Evolutionary conservation across 2,329 filamentous ascomycete species (phyloP).

Genomic region (Aspergillus neotritici): DNA sequence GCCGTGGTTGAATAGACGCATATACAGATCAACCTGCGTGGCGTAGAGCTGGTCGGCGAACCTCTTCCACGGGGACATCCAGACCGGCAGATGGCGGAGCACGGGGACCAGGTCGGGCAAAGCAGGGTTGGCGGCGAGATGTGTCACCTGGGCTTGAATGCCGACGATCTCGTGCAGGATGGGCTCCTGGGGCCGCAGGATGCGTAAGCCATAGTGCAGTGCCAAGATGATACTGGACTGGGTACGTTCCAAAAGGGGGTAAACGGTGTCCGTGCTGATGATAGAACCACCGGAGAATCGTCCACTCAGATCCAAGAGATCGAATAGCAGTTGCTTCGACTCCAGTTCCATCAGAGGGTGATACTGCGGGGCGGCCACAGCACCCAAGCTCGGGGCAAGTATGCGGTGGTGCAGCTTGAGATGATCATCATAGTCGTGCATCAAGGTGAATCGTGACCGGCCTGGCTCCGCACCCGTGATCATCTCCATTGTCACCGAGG

Average conservation of each 20-base stretch:
- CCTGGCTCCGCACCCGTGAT: slow-evolving; percentile 26
- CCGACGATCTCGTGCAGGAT: slow-evolving; percentile 45
- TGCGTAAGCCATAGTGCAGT: slow-evolving; percentile 49
- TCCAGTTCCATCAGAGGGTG: slow-evolving; percentile 49
- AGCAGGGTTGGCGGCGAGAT: slow-evolving; percentile 41
- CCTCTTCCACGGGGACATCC: slow-evolving; percentile 45
- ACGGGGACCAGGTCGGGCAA: slow-evolving; percentile 45
- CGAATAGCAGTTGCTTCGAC: slow-evolving; percentile 40
- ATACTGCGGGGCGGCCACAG: slow-evolving; percentile 43
- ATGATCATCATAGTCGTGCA: slow-evolving; percentile 49
- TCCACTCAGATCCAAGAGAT: slow-evolving; percentile 31
- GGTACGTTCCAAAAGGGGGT: slow-evolving; percentile 47
- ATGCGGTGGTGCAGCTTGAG: slow-evolving; percentile 45
- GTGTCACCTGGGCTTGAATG: slow-evolving; percentile 46
- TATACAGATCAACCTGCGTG: slow-evolving; percentile 22
- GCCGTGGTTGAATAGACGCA: slow-evolving; percentile 19
- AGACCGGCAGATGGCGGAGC: slow-evolving; percentile 41
- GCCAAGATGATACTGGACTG: slow-evolving; percentile 50
- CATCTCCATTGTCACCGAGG: slow-evolving; percentile 35
- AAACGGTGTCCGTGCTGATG: slow-evolving; percentile 32
- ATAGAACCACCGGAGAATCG: not conserved
- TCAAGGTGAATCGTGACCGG: slow-evolving; percentile 30
- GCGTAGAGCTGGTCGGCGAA: slow-evolving; percentile 17
- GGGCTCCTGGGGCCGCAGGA: slow-evolving; percentile 38
- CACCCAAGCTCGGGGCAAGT: slow-evolving; percentile 46